A percentile compares a stretch with the other conserved stretches of the same genome.
Evolutionary conservation across 768 basidiomycete genomes (phyloP).

Genomic region (Russula sp.): DNA sequence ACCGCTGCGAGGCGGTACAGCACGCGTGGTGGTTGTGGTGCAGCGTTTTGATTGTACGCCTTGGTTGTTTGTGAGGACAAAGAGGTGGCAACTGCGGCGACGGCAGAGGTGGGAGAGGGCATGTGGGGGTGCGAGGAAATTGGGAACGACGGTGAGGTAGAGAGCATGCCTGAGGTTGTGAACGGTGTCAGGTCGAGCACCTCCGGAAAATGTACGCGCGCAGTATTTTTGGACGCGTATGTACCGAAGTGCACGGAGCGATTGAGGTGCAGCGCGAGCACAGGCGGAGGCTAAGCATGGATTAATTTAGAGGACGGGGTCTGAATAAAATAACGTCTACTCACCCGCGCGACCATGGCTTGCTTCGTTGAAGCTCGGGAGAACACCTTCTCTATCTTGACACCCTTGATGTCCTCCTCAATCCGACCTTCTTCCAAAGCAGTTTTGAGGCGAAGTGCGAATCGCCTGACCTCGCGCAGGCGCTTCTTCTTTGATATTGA

Average conservation of each 20-base stretch:
- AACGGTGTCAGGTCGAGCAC: slow-evolving; percentile 86
- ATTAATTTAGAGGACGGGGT: neutral
- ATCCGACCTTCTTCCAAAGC: slow-evolving; percentile 73
- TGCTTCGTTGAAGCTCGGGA: slow-evolving; percentile 81
- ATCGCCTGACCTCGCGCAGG: slow-evolving; percentile 64
- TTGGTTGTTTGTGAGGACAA: slow-evolving; percentile 3
- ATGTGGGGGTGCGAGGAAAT: slow-evolving; percentile 57
- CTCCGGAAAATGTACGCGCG: slow-evolving; percentile 79
- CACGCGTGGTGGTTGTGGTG: slow-evolving; percentile 40
- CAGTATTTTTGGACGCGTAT: slow-evolving; percentile 78
- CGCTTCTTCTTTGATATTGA: slow-evolving; percentile 74
- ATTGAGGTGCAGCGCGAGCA: slow-evolving; percentile 87
- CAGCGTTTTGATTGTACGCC: neutral
- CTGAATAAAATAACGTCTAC: slow-evolving; percentile 34
- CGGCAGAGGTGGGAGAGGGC: slow-evolving; percentile 53
- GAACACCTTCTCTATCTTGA: slow-evolving; percentile 73
- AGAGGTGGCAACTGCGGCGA: slow-evolving; percentile 9
- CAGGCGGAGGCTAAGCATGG: slow-evolving; percentile 65
- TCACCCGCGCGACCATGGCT: slow-evolving; percentile 85
- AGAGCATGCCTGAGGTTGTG: slow-evolving; percentile 77
- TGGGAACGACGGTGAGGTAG: slow-evolving; percentile 62
- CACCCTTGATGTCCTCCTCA: slow-evolving; percentile 79
- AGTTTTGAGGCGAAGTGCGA: slow-evolving; percentile 57
- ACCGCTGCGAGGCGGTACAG: slow-evolving; percentile 82
- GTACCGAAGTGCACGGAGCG: slow-evolving; percentile 82